A percentile compares a stretch with the other conserved stretches of the same genome.
Evolutionary conservation across 169 alveolate genomes (phyloP).

Genomic region (Plasmodium coatneyi): DNA sequence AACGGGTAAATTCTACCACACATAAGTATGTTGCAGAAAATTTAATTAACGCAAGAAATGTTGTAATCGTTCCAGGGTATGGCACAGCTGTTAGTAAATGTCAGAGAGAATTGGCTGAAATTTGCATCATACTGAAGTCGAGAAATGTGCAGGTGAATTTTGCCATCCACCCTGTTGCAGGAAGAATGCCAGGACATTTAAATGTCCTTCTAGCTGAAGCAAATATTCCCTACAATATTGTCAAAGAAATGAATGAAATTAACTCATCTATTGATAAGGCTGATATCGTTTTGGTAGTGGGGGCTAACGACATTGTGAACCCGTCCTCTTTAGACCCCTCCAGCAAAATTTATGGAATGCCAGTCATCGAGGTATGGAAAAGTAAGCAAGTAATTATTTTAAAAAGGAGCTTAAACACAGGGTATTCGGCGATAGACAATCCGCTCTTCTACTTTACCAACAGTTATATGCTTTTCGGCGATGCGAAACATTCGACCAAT

Average conservation of each 20-base stretch:
- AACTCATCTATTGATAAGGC: slow-evolving; percentile 86
- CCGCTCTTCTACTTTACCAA: slow-evolving; percentile 92
- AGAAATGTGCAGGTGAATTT: slow-evolving; percentile 91
- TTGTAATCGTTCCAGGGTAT: slow-evolving; percentile 96
- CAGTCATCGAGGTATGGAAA: slow-evolving; percentile 95
- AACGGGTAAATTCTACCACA: slow-evolving; percentile 84
- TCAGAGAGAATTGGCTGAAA: slow-evolving; percentile 88
- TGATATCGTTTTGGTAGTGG: slow-evolving; percentile 93
- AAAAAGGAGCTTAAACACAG: slow-evolving; percentile 94
- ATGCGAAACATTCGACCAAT: slow-evolving; percentile 88
- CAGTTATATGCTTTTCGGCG: slow-evolving; percentile 92
- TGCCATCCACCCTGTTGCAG: slow-evolving; percentile 98
- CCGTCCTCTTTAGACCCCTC: slow-evolving; percentile 92
- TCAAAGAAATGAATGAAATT: slow-evolving; percentile 95
- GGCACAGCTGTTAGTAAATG: slow-evolving; percentile 95
- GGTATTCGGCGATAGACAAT: slow-evolving; percentile 95
- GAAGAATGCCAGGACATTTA: slow-evolving; percentile 98
- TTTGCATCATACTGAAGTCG: slow-evolving; percentile 81
- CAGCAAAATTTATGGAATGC: slow-evolving; percentile 95
- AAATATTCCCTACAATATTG: slow-evolving; percentile 94
- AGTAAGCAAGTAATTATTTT: slow-evolving; percentile 90
- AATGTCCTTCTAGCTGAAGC: slow-evolving; percentile 97
- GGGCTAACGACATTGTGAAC: slow-evolving; percentile 96
- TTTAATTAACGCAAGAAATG: slow-evolving; percentile 85
- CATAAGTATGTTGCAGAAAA: slow-evolving; percentile 88